Conservation (phyloP, 1,284 basidiomycete species). For the Gymnopus androsaceus region DNA sequence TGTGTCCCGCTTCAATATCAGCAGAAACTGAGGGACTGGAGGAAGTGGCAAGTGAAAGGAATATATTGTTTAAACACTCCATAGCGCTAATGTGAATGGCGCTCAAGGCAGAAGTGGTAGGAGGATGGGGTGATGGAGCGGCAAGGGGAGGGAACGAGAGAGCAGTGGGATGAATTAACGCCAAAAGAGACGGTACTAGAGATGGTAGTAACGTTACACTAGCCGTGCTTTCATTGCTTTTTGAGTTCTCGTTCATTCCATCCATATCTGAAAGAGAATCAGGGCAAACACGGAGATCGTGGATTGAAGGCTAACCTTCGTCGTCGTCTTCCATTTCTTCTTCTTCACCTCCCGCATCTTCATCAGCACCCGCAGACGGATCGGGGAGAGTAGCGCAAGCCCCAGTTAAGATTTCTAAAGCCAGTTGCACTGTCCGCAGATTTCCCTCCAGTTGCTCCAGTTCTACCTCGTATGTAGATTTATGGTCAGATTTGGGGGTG, state of each 20-base stretch:
- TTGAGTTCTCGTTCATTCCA: constrained; percentile 33
- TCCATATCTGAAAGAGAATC: constrained; percentile 24
- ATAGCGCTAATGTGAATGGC: constrained; percentile 83
- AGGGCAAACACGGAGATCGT: not conserved
- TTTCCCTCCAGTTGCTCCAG: constrained; percentile 76
- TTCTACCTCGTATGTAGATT: constrained; percentile 63
- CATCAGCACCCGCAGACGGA: constrained; percentile 35
- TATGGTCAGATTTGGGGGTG: constrained; percentile 72
- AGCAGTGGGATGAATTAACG: constrained; percentile 68
- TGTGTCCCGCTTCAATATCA: constrained; percentile 50
- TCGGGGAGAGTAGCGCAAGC: constrained; percentile 88
- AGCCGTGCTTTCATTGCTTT: constrained; percentile 32
- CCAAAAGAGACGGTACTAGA: constrained; percentile 62
- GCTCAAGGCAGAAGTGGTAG: constrained; percentile 80
- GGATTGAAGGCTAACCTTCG: constrained; percentile 13
- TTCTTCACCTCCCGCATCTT: constrained; percentile 35
- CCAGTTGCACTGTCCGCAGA: constrained; percentile 74
- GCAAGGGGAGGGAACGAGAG: constrained; percentile 81
- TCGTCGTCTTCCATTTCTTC: constrained; percentile 40
- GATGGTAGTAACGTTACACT: constrained; percentile 42
- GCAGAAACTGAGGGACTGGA: constrained; percentile 40
- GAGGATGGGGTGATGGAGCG: constrained; percentile 73
- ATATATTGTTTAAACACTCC: constrained; percentile 90
- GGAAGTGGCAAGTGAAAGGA: constrained; percentile 68
- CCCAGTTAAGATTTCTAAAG: constrained; percentile 84